These are phyloP conservation scores for Esteya vermicola DNA, from an alignment of 2,329 filamentous ascomycete species.

Conservation along the genomic window DNA sequence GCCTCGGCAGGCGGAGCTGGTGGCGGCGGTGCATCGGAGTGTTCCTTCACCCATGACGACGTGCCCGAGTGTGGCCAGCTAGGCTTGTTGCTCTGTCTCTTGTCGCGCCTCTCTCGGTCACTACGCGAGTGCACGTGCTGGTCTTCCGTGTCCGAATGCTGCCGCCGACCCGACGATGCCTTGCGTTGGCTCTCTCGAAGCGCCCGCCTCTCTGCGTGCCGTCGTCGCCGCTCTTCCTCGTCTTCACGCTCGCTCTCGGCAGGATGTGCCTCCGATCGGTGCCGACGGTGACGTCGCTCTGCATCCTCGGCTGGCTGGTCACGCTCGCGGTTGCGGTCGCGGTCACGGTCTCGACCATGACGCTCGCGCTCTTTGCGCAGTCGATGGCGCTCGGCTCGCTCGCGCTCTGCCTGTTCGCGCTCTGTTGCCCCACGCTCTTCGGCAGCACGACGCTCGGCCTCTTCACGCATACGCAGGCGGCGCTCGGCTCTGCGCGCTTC, in stretches of 20 bases:
- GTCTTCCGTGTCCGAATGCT: slow-evolving; percentile 25
- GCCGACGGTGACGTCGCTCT: slow-evolving; percentile 33
- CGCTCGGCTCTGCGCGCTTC: slow-evolving; percentile 31
- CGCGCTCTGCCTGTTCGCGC: slow-evolving; percentile 33
- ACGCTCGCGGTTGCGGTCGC: no score
- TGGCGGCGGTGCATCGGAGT: slow-evolving; percentile 46
- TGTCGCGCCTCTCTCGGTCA: slow-evolving; percentile 20
- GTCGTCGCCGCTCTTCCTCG: slow-evolving; percentile 36
- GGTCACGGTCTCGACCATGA: no score
- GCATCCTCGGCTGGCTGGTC: no score
- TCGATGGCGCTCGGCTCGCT: slow-evolving; percentile 16
- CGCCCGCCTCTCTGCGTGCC: slow-evolving; percentile 37
- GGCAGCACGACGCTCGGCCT: slow-evolving; percentile 10
- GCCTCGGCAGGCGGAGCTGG: slow-evolving; percentile 23
- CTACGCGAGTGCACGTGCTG: slow-evolving; percentile 30
- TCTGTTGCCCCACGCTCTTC: slow-evolving; percentile 19
- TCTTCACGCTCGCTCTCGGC: slow-evolving; percentile 25
- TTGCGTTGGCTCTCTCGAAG: slow-evolving; percentile 26
- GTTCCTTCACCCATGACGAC: slow-evolving; percentile 52
- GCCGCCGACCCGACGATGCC: slow-evolving; percentile 21
- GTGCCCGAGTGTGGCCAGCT: slow-evolving; percentile 51
- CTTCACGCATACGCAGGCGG: slow-evolving; percentile 29
- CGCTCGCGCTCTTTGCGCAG: slow-evolving; percentile 13
- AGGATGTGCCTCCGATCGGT: slow-evolving; percentile 22
- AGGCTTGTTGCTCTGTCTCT: slow-evolving; percentile 15